A percentile compares a stretch with the other conserved stretches of the same genome.
phyloP scores from a whole-genome alignment of 2,329 filamentous ascomycete species.

The Fusarium sororula region DNA sequence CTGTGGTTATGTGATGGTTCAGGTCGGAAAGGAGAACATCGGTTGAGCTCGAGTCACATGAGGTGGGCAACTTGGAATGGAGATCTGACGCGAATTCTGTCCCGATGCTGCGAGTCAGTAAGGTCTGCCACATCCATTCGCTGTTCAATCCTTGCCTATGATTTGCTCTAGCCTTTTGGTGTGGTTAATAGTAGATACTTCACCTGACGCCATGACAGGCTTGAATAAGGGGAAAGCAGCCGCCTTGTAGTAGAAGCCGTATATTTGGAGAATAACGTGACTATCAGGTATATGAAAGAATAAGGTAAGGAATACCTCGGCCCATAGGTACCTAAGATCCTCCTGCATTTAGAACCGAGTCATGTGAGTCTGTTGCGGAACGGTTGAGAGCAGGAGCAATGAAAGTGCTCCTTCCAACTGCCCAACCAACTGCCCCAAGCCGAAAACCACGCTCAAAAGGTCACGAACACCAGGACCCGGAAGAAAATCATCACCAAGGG shows the following conservation, averaged over 20 bases:
- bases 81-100: conserved; percentile 45
- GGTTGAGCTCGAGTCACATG: conserved; percentile 49
- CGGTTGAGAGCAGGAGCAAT: not conserved
- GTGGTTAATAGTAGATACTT: conserved; percentile 23
- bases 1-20: conserved; percentile 38
- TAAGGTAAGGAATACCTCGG: not conserved
- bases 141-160: conserved; percentile 27
- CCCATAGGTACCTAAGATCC: not conserved
- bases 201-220: conserved; percentile 33
- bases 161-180: conserved; percentile 39
- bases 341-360: not conserved
- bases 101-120: not conserved
- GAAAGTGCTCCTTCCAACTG: conserved; percentile 4
- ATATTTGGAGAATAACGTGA: not conserved
- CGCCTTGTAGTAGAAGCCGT: not conserved
- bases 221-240: not conserved
- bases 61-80: conserved; percentile 33
- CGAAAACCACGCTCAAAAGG: not conserved
- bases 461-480: not conserved
- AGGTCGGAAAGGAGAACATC: conserved; percentile 50
- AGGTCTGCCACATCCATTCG: not conserved
- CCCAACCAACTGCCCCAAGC: not conserved
- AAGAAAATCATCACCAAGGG: not conserved
- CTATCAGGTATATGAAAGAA: not conserved
- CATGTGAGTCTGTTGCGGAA: conserved; percentile 5